Evolutionary conservation across 2,329 filamentous ascomycete genomes (phyloP).

Genomic region (Sordariomycetes sp.): DNA sequence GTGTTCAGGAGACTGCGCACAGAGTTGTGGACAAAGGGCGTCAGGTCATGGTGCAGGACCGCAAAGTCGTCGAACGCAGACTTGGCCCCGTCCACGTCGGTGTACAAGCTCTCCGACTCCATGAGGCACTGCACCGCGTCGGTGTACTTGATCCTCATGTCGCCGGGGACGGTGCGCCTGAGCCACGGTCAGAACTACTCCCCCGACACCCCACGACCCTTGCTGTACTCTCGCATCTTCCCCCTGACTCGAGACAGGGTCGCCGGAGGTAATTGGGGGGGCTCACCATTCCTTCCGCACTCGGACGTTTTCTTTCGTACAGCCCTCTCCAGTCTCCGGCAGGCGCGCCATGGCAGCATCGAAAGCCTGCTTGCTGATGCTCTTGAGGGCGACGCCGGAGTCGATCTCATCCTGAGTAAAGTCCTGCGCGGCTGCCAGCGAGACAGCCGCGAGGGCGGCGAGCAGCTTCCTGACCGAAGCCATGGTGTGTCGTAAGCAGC

Average conservation of each 20-base stretch:
- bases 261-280: background rate
- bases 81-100: constrained; percentile 7
- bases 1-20: background rate
- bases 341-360: constrained; percentile 12
- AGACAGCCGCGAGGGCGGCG: background rate
- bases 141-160: constrained; percentile 14
- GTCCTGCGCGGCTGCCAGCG: background rate
- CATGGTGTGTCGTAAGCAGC: background rate
- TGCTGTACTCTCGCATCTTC: no score
- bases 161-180: constrained; percentile 11
- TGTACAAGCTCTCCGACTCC: constrained; percentile 12
- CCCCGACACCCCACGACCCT: background rate
- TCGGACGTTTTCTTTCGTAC: constrained; percentile 12
- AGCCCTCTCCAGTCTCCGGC: constrained; percentile 10
- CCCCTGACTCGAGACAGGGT: background rate
- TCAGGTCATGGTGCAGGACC: constrained; percentile 16
- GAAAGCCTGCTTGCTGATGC: constrained; percentile 11
- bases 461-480: constrained; percentile 1
- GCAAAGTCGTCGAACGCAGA: constrained; percentile 15
- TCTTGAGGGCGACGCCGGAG: constrained; percentile 11
- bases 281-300: constrained; percentile 13
- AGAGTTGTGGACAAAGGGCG: constrained; percentile 13
- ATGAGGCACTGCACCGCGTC: constrained; percentile 13
- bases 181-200: background rate
- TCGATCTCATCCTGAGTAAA: constrained; percentile 11